These are phyloP conservation scores for Porodaedalea pini DNA, from an alignment of 1,284 basidiomycete species.

Conservation along the genomic window DNA sequence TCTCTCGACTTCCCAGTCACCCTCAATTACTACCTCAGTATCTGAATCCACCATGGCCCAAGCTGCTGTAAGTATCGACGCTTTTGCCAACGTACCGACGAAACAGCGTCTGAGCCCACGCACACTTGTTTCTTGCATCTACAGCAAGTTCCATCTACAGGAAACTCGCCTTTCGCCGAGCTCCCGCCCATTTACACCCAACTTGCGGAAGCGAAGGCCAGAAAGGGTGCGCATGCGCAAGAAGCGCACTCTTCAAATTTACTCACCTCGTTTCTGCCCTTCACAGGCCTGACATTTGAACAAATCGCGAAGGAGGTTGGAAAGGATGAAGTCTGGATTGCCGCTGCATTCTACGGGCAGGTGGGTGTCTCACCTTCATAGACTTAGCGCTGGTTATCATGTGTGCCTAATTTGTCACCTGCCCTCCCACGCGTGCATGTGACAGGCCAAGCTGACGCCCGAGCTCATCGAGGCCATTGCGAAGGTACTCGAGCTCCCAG, in stretches of 20 bases:
- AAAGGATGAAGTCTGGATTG: conserved; percentile 88
- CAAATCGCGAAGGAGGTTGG: conserved; percentile 65
- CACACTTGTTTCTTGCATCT: background rate
- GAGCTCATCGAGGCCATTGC: conserved; percentile 59
- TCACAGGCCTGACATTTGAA: conserved; percentile 66
- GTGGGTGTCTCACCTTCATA: conserved; percentile 34
- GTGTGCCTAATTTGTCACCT: background rate
- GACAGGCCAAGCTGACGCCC: conserved; percentile 62
- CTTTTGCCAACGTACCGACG: conserved; percentile 9
- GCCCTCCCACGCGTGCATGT: conserved; percentile 1
- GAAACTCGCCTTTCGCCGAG: conserved; percentile 45
- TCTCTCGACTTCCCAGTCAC: background rate
- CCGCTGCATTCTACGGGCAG: conserved; percentile 83
- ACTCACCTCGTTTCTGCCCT: conserved; percentile 10
- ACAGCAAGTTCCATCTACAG: conserved; percentile 40
- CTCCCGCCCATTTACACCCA: conserved; percentile 49
- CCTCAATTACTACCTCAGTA: background rate
- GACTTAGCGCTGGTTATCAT: background rate
- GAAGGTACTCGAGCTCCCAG: conserved; percentile 46
- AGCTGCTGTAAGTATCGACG: conserved; percentile 33
- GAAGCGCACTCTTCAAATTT: background rate
- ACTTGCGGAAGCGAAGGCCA: conserved; percentile 67
- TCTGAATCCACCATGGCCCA: conserved; percentile 33
- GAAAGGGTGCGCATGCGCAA: conserved; percentile 50
- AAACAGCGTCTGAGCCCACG: conserved; percentile 1